These are phyloP conservation scores for Eucalyptus shirleyi DNA, from an alignment of 345 rosid genomes.

Conservation along the genomic window DNA sequence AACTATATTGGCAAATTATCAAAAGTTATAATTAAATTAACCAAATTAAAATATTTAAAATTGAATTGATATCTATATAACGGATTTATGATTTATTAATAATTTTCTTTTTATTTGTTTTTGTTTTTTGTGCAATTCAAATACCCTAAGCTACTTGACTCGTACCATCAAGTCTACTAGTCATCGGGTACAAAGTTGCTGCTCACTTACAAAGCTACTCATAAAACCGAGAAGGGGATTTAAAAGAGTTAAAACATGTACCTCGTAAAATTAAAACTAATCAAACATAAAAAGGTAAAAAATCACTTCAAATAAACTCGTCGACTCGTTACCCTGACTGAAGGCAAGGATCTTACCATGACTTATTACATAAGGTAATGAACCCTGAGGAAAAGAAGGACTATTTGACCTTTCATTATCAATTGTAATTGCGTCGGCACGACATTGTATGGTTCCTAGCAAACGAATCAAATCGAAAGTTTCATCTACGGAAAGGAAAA, in stretches of 20 bases:
- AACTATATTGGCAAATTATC: rapidly evolving
- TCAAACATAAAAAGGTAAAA: not conserved
- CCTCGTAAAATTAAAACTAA: not conserved
- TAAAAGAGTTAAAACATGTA: not conserved
- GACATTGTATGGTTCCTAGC: not conserved
- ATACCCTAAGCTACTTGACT: not conserved
- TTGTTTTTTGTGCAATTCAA: not conserved
- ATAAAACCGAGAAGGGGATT: not conserved
- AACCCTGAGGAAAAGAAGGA: not conserved
- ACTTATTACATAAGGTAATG: not conserved
- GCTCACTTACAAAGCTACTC: not conserved
- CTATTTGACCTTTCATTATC: not conserved
- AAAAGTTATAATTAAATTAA: not conserved
- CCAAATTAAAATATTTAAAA: not conserved
- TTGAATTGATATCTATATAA: rapidly evolving
- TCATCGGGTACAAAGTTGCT: not conserved
- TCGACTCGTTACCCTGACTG: not conserved
- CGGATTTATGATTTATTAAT: rapidly evolving
- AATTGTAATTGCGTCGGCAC: not conserved
- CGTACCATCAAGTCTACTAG: not conserved
- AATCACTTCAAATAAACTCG: not conserved
- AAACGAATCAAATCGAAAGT: not conserved
- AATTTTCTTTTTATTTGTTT: not conserved
- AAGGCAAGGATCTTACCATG: not conserved
- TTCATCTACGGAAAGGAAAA: not conserved